A percentile compares a stretch with the other conserved stretches of the same genome.
phyloP scores from a whole-genome alignment of 2,329 filamentous ascomycete genomes.

The Colletotrichum navitas region DNA sequence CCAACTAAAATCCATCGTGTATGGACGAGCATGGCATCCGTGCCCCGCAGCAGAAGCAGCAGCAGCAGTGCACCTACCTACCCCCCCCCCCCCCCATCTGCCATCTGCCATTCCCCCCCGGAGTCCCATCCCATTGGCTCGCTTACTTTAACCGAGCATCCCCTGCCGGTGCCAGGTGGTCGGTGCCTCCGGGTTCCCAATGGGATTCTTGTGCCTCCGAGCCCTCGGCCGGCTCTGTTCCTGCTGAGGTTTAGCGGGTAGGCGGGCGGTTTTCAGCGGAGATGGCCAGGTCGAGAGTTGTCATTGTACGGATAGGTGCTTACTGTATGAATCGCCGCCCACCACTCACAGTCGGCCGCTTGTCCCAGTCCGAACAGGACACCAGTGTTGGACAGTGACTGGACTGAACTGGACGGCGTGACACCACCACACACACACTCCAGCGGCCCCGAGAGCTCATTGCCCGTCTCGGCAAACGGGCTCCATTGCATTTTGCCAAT shows the following conservation, averaged over 20 bases:
- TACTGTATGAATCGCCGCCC: slow-evolving; percentile 8
- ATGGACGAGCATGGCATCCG: not conserved
- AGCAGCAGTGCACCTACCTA: too few species aligned
- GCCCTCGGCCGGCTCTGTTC: not conserved
- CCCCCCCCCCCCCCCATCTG: too few species aligned
- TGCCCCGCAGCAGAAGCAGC: slow-evolving; percentile 9
- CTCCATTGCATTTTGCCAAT: slow-evolving; percentile 26
- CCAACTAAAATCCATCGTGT: not conserved
- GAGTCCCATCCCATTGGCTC: slow-evolving; percentile 25
- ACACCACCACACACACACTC: slow-evolving; percentile 4
- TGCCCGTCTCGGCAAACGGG: slow-evolving; percentile 14
- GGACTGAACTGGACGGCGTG: not conserved
- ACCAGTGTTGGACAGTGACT: slow-evolving; percentile 6
- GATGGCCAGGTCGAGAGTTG: not conserved
- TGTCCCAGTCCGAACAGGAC: not conserved
- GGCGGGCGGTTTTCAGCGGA: not conserved
- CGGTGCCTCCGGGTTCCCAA: not conserved
- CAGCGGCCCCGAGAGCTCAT: not conserved
- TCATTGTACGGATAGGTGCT: not conserved
- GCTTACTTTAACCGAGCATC: slow-evolving; percentile 17
- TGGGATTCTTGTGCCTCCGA: not conserved
- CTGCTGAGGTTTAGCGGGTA: slow-evolving; percentile 9
- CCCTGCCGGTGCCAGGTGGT: slow-evolving; percentile 2
- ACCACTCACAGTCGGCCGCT: slow-evolving; percentile 19
- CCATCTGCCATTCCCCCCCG: not conserved